Percentiles rank a stretch among this genome's conserved stretches.
phyloP scores from a whole-genome alignment of 2,329 filamentous ascomycete genomes.

The Lanzia echinophila region DNA sequence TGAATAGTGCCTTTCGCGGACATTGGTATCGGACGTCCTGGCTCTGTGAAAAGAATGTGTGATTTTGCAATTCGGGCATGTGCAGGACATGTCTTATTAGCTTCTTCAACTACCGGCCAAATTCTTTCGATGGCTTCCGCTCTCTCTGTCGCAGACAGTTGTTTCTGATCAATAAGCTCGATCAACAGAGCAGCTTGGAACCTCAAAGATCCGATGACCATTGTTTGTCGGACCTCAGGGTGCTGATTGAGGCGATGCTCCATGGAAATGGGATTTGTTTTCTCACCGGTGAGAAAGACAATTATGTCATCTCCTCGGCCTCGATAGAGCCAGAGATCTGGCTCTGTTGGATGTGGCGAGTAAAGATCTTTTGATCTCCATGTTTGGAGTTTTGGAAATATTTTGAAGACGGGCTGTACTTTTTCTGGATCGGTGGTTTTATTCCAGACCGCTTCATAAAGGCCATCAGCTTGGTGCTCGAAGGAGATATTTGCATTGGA shows the following conservation, averaged over 20 bases:
- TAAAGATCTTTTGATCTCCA: slow-evolving; percentile 23
- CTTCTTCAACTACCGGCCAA: slow-evolving; percentile 29
- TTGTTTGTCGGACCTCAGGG: slow-evolving; percentile 27
- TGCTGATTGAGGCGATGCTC: slow-evolving; percentile 32
- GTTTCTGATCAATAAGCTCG: slow-evolving; percentile 21
- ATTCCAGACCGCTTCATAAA: neutral
- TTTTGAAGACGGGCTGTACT: neutral
- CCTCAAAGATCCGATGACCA: slow-evolving; percentile 30
- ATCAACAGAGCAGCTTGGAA: slow-evolving; percentile 34
- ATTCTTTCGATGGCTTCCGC: neutral
- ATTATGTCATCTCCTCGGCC: slow-evolving; percentile 37
- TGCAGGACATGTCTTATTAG: slow-evolving; percentile 25
- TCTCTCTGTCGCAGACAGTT: neutral
- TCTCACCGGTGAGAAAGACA: slow-evolving; percentile 38
- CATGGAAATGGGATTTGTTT: slow-evolving; percentile 36
- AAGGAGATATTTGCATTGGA: neutral
- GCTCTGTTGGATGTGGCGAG: slow-evolving; percentile 30
- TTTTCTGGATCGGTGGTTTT: neutral
- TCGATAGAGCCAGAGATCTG: slow-evolving; percentile 31
- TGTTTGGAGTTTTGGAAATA: neutral
- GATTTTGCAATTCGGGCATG: slow-evolving; percentile 27
- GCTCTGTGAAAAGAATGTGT: slow-evolving; percentile 27
- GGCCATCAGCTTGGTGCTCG: neutral
- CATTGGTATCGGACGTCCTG: slow-evolving; percentile 30
- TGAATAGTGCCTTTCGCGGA: slow-evolving; percentile 34